These are phyloP conservation scores for Jackrogersella minutella DNA, from an alignment of 495 filamentous ascomycete genomes.

Conservation along the genomic window DNA sequence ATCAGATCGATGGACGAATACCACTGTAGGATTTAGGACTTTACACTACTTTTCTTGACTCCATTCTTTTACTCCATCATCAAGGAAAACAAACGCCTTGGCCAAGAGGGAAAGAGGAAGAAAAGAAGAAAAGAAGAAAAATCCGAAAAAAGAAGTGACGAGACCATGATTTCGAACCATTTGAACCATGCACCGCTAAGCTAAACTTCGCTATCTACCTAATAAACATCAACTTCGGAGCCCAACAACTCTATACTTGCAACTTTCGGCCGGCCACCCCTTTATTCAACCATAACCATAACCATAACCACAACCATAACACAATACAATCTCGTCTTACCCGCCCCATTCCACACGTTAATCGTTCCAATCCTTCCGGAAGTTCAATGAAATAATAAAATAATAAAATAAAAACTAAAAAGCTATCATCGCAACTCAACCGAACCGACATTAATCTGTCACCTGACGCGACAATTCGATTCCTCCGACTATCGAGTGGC, in stretches of 20 bases:
- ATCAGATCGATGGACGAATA: conserved; percentile 16
- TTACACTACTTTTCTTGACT: too few relatives aligned
- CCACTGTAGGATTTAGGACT: conserved; percentile 1
- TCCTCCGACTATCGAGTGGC: too few relatives aligned
- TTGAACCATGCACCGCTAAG: conserved; percentile 31
- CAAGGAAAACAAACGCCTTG: not conserved
- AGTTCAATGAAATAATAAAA: too few relatives aligned
- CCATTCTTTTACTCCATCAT: not conserved
- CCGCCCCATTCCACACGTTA: not conserved
- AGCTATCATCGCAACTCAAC: too few relatives aligned
- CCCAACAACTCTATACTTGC: conserved; percentile 44
- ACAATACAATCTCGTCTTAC: not conserved
- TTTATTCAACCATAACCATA: conserved; percentile 21
- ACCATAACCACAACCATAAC: not conserved
- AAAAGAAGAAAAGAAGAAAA: too few relatives aligned
- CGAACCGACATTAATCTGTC: too few relatives aligned
- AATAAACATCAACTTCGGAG: conserved; percentile 36
- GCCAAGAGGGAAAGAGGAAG: too few relatives aligned
- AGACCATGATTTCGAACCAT: conserved; percentile 28
- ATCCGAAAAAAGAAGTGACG: conserved; percentile 2
- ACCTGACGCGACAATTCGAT: conserved; percentile 31
- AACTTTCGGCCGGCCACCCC: conserved; percentile 33
- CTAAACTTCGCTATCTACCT: conserved; percentile 35
- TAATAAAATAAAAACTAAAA: too few relatives aligned
- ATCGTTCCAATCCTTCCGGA: too few relatives aligned